Evolutionary conservation across 1,284 basidiomycete genomes (phyloP), one percentile per base, ranked within the genome.

Genomic region (Malassezia restricta): DNA sequence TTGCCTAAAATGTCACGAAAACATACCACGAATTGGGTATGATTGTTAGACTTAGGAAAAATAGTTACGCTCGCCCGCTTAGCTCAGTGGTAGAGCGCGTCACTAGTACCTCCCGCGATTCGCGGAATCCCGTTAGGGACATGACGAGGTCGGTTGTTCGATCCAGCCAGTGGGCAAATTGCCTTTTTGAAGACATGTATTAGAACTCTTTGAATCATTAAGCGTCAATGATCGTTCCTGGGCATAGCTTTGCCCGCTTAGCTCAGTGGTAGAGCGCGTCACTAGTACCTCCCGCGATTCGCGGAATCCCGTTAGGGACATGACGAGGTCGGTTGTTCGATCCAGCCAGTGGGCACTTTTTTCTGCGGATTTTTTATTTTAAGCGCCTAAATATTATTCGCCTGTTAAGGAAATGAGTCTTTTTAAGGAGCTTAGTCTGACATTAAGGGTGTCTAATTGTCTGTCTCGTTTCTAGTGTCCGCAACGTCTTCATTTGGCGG

Each of bases 1-100:
- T 24, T 24, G 20, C 20, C 20, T 24, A 24, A 24, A 24, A 24
- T 24, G 20, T 24, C 20, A 24, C 20, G 4, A 24, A 4, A 2
- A 24, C 20, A 24, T 24, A 24, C 2, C 20, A 24, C 20, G 4
- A 24, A 24, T 24, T 2, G 2, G 2, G 20, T 24, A 24, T 24
- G 20, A 5, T 5, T 35, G 2, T 11, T 7, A 40, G 7, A 5
- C 33, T 5, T 3, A 35, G n/a, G 3, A 35, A 3, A 2, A 2
- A 35, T 5, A 2, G 33, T 35, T 35, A 24, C 20, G 20, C 20
- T 24, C 11, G 52, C 52, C 52, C 52, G 52, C 47, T 78, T 79
- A 79, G 78, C 78, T 79, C 78, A 79, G 78, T 78, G 78, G 78
- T 79, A 79, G 78, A 79, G 78, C 78, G 78, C 78, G 77, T 79